A percentile compares a stretch with the other conserved stretches of the same genome.
phyloP scores from a whole-genome alignment of 805 yeast species.

The Saturnispora mendoncae region DNA sequence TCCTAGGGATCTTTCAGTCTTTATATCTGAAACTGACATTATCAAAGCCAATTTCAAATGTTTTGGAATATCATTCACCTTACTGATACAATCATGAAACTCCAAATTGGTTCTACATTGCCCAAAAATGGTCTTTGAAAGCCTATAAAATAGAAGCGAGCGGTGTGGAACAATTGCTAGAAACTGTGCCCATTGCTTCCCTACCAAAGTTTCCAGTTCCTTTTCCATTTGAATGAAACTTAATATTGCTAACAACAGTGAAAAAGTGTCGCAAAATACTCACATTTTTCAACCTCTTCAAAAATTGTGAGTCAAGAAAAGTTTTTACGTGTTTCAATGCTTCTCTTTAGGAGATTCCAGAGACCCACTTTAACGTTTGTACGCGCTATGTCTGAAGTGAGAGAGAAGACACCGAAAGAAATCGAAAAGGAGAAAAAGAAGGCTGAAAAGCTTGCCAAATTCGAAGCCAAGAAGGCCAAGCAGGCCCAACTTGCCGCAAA shows the following conservation, averaged over 20 bases:
- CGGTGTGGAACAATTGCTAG: not conserved
- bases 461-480: slow-evolving; percentile 75
- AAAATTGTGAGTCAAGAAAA: slow-evolving; percentile 9
- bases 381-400: slow-evolving; percentile 12
- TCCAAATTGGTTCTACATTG: not conserved
- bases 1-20: not conserved
- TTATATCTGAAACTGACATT: slow-evolving; percentile 3
- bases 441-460: slow-evolving; percentile 49
- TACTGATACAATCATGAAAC: not conserved
- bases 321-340: slow-evolving; percentile 5
- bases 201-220: not conserved
- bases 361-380: not conserved
- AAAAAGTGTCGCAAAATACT: not conserved
- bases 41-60: slow-evolving; percentile 5
- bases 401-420: slow-evolving; percentile 54
- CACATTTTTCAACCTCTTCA: not conserved
- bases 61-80: not conserved
- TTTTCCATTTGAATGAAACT: too few species aligned
- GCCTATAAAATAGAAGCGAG: not conserved
- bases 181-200: slow-evolving; percentile 3
- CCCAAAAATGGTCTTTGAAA: not conserved
- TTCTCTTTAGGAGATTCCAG: slow-evolving; percentile 7
- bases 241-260: too few species aligned
- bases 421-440: slow-evolving; percentile 57
- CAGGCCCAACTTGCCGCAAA: slow-evolving; percentile 50